Evolutionary conservation across 768 basidiomycete genomes (phyloP), one percentile per base, ranked within the genome.

Genomic region (Amanita polypyramis): DNA sequence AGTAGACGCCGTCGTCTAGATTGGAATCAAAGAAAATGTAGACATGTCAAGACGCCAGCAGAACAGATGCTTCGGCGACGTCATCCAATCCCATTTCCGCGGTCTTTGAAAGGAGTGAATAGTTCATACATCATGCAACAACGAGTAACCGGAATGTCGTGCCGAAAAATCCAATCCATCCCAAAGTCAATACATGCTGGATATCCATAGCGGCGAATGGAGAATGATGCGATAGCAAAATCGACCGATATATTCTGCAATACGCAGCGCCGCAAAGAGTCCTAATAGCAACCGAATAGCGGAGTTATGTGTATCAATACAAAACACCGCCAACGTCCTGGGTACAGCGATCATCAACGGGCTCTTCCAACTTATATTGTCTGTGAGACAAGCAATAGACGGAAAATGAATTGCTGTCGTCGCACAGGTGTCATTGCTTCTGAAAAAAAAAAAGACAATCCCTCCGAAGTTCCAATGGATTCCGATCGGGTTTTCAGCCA

Each of bases 121-220:
- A 20, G 21, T 5, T n/a, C 27, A 14, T 15, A 10, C 40, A 42
- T 42, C 40, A 42, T 9, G 23, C 27, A 42, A 42, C 40, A 42
- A 42, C 40, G 40, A 27, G 40, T 42, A 42, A 42, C 25, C 40
- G 40, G 25, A 15, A 15, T n/a, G 40, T 42, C 40, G 40, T 25
- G 25, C 40, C 40, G 40, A 42, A 2, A 41, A 27, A 14, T 6
- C 20, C 20, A 21, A 19, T 14, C 4, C 11, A 7, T 10, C 8
- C 27, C 23, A 36, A 6, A 36, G 9, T 27, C 8, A 7, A 7
- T 27, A 7, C 25, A 27, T 27, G 7, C 7, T 27, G 25, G 25
- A 27, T 4, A 27, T n/a, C n/a, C 25, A 27, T 7, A 27, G 25
- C 25, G 25, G 25, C 25, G 25, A 27, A 27, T 27, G 7, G 25